Evolutionary conservation across 2,329 filamentous ascomycete species (phyloP), one percentile per base, ranked within the genome.

Genomic region (Aspergillus pseudonomiae): DNA sequence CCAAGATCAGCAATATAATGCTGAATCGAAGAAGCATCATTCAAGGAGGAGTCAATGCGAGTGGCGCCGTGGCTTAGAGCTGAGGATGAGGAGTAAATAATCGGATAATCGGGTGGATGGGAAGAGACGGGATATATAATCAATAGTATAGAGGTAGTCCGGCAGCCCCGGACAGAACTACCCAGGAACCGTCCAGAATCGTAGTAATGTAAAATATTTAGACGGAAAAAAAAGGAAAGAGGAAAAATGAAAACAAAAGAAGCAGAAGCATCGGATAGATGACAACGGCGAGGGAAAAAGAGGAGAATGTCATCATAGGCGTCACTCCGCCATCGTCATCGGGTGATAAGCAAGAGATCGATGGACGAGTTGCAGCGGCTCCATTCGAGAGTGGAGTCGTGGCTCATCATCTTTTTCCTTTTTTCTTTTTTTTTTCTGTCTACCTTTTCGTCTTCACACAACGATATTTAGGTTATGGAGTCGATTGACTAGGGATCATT

Each of bases 341-440:
- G 21, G 28, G n/a, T 52, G 48, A 52, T 52, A 52, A 52, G 48
- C 48, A 52, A 26, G 19, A 52, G 48, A 52, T 52, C 48, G 48
- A 52, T 50, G 3, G 43, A 21, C 16, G 28, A 48, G n/a, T 48
- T 48, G 45, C 45, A 48, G 45, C 24, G 11, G 45, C 45, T 48
- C 45, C 45, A 48, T 48, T n/a, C 21, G 24, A 21, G 32, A 26
- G 45, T 48, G 45, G 45, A 48, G 45, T 16, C 45, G 7, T n/a
- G 39, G 16, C 39, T n/a, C 39, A n/a, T 41, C 39, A n/a, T n/a
- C 9, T n/a, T 41, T n/a, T n/a, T 9, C n/a, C 3, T 41, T 19
- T 19, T 39, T 10, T n/a, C 19, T 10, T 41, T 41, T 41, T 48
- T 48, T 28, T 1, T 14, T 3, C 2, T 6, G 21, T 19, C 12